A percentile compares a stretch with the other conserved stretches of the same genome.
Conservation (phyloP, 148 eudicot species). For the Talinum fruticosum region DNA sequence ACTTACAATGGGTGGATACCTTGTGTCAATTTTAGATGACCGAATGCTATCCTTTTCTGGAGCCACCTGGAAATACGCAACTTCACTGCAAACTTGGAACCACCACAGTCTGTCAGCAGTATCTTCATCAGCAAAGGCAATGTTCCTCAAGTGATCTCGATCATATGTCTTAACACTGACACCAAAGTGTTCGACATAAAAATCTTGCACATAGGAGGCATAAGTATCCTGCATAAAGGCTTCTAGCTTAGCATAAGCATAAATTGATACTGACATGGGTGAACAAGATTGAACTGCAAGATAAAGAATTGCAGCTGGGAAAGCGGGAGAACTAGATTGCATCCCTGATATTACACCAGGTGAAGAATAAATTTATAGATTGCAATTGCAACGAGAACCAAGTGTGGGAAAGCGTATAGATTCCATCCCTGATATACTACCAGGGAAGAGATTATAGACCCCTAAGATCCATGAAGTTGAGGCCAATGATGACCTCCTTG, state of each 20-base stretch:
- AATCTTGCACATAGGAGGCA: slow-evolving; percentile 75
- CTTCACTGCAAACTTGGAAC: slow-evolving; percentile 99
- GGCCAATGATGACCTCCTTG: neutral
- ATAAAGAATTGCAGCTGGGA: neutral
- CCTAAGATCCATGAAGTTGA: neutral
- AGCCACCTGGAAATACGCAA: slow-evolving; percentile 98
- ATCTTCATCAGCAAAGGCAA: slow-evolving; percentile 36
- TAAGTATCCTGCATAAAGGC: slow-evolving; percentile 64
- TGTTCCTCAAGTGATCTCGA: slow-evolving; percentile 62
- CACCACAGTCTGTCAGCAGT: slow-evolving; percentile 85
- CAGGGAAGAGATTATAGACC: neutral
- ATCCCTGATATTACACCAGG: neutral
- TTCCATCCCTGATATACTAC: too few species aligned
- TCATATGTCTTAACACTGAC: slow-evolving; percentile 58
- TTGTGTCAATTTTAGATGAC: slow-evolving; percentile 73
- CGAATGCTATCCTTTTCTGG: slow-evolving; percentile 87
- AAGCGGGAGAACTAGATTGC: neutral
- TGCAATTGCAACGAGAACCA: too few species aligned
- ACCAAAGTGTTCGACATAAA: slow-evolving; percentile 52
- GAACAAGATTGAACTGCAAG: neutral
- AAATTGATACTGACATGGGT: neutral
- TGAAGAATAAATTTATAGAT: too few species aligned
- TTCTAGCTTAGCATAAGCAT: slow-evolving; percentile 10
- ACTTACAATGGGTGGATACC: slow-evolving; percentile 30
- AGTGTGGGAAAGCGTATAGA: neutral